These are phyloP conservation scores for Calonectria pseudoturangicola DNA, from an alignment of 2,329 filamentous ascomycete genomes.

Conservation along the genomic window DNA sequence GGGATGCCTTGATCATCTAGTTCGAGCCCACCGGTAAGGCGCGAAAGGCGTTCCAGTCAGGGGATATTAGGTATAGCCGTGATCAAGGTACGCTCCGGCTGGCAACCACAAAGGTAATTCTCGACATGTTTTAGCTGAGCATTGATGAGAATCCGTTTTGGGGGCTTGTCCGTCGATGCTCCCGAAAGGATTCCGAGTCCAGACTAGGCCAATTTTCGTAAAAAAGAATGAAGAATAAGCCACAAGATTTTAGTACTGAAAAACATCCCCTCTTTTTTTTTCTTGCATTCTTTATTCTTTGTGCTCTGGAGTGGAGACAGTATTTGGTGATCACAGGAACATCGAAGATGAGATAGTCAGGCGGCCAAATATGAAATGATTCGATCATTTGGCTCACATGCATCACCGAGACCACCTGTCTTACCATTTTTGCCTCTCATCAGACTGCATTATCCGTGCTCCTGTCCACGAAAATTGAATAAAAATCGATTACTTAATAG, in stretches of 20 bases:
- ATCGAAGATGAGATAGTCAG: too few relatives aligned
- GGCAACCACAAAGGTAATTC: slow-evolving; percentile 35
- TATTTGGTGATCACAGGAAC: too few relatives aligned
- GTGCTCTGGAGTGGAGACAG: too few relatives aligned
- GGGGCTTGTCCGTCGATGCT: slow-evolving; percentile 4
- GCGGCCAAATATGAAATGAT: too few relatives aligned
- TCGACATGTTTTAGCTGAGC: neutral
- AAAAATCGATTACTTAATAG: slow-evolving; percentile 33
- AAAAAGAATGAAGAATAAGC: neutral
- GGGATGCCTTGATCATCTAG: slow-evolving; percentile 37
- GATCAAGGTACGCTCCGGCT: slow-evolving; percentile 33
- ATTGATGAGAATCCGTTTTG: neutral
- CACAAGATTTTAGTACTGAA: too few relatives aligned
- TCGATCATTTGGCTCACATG: neutral
- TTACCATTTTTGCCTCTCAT: neutral
- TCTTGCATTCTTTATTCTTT: too few relatives aligned
- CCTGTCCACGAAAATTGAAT: slow-evolving; percentile 22
- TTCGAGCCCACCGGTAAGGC: slow-evolving; percentile 16
- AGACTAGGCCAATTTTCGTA: neutral
- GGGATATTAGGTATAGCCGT: slow-evolving; percentile 39
- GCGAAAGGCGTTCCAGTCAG: slow-evolving; percentile 40
- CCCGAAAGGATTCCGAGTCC: neutral
- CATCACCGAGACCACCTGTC: neutral
- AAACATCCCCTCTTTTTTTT: too few relatives aligned
- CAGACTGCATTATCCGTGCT: neutral